Conservation (phyloP, 2,329 filamentous ascomycete species). For the Aspergillus ochraceoroseus region DNA sequence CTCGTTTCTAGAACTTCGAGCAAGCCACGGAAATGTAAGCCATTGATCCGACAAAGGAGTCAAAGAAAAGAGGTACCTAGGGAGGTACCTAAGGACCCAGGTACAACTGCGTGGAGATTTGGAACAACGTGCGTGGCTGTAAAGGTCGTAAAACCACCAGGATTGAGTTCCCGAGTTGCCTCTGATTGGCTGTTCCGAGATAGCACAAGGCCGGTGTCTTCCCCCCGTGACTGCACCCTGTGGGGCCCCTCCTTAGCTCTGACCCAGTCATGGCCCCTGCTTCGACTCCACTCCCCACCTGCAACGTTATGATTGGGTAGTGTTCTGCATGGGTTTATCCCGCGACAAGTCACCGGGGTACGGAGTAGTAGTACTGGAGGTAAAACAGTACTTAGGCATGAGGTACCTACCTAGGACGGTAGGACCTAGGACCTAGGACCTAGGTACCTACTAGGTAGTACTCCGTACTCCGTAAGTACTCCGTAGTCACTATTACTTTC, state of each 20-base stretch:
- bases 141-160: too few species aligned
- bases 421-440: too few species aligned
- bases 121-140: slow-evolving; percentile 13
- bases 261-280: slow-evolving; percentile 24
- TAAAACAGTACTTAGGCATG: too few species aligned
- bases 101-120: too few species aligned
- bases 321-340: slow-evolving; percentile 20
- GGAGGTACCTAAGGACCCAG: too few species aligned
- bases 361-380: slow-evolving; percentile 1
- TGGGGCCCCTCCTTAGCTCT: slow-evolving; percentile 16
- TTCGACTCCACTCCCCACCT: slow-evolving; percentile 13
- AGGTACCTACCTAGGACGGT: too few species aligned
- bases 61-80: too few species aligned
- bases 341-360: slow-evolving; percentile 22
- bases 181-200: slow-evolving; percentile 1
- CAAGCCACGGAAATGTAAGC: too few species aligned
- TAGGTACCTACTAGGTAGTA: too few species aligned
- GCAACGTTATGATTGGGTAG: neutral
- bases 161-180: slow-evolving; percentile 4
- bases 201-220: slow-evolving; percentile 16
- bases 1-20: slow-evolving; percentile 5
- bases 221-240: slow-evolving; percentile 16
- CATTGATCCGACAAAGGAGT: too few species aligned
- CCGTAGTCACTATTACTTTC: slow-evolving; percentile 14
- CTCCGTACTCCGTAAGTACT: neutral